Conservation (phyloP, 257 asterid species). For the Plantago major region DNA sequence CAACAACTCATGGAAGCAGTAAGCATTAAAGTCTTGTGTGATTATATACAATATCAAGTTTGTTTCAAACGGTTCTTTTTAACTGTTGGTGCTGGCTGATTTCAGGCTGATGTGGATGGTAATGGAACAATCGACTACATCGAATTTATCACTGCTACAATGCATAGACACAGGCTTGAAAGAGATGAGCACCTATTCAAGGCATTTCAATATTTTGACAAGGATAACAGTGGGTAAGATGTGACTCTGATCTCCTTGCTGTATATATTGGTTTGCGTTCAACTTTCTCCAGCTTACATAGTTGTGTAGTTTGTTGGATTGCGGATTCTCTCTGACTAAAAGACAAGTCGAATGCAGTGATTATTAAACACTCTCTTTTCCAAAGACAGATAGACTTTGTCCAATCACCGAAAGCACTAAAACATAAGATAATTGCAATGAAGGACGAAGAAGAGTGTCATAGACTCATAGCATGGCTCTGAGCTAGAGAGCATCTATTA, state of each 20-base stretch:
- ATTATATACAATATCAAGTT: background rate
- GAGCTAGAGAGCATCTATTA: too few relatives aligned
- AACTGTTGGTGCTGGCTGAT: conserved; percentile 9
- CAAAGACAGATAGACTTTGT: too few relatives aligned
- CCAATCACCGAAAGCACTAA: too few relatives aligned
- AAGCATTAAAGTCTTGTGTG: conserved; percentile 18
- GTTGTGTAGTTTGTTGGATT: too few relatives aligned
- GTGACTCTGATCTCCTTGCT: conserved; percentile 7
- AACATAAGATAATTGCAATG: too few relatives aligned
- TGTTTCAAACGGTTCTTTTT: conserved; percentile 8
- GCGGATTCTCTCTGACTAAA: too few relatives aligned
- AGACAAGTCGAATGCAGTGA: too few relatives aligned
- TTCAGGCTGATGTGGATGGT: conserved; percentile 97
- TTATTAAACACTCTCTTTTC: too few relatives aligned
- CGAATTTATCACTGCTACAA: conserved; percentile 89
- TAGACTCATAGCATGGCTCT: too few relatives aligned
- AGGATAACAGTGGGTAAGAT: conserved; percentile 86
- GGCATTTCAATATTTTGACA: conserved; percentile 82
- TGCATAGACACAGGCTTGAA: conserved; percentile 93
- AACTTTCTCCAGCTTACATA: background rate
- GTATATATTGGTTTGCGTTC: background rate
- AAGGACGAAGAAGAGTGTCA: too few relatives aligned
- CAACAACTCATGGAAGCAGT: conserved; percentile 79
- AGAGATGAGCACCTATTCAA: conserved; percentile 76
- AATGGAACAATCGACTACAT: conserved; percentile 87